Evolutionary conservation across 73 alveolate species (phyloP).

Genomic region (Paraurostyla sp.): DNA sequence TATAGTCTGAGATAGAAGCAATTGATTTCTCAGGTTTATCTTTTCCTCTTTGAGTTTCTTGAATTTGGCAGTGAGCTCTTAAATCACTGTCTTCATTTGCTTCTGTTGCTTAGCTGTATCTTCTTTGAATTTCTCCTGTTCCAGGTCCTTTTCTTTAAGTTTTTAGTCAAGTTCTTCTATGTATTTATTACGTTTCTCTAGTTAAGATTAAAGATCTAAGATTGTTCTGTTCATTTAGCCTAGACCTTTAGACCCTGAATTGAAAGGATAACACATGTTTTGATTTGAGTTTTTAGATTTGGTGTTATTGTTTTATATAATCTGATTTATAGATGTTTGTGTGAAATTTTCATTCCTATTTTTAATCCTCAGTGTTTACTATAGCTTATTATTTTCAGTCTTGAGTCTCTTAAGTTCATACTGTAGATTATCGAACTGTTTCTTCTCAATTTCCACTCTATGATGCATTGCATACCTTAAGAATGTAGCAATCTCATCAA

Average conservation of each 20-base stretch:
- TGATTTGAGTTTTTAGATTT: background rate
- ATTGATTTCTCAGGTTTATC: background rate
- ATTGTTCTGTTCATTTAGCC: background rate
- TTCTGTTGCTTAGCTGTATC: background rate
- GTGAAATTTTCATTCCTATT: constrained; percentile 13
- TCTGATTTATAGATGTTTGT: background rate
- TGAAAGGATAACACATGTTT: background rate
- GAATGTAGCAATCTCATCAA: background rate
- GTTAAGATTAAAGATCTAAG: background rate
- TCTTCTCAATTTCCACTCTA: constrained; percentile 1
- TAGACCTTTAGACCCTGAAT: background rate
- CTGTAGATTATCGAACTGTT: background rate
- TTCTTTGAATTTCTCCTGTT: background rate
- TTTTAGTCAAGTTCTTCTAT: constrained; percentile 3
- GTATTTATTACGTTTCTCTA: background rate
- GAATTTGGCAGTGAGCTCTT: background rate
- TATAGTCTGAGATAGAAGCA: background rate
- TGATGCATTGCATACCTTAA: background rate
- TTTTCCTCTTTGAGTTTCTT: constrained; percentile 25
- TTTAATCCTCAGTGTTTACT: background rate
- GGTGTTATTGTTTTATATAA: background rate
- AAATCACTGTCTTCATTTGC: constrained; percentile 11
- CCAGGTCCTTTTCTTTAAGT: background rate
- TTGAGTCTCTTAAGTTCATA: background rate
- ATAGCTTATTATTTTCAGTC: background rate